Evolutionary conservation across 73 alveolate genomes (phyloP).

Genomic region (Effrenium voratum): DNA sequence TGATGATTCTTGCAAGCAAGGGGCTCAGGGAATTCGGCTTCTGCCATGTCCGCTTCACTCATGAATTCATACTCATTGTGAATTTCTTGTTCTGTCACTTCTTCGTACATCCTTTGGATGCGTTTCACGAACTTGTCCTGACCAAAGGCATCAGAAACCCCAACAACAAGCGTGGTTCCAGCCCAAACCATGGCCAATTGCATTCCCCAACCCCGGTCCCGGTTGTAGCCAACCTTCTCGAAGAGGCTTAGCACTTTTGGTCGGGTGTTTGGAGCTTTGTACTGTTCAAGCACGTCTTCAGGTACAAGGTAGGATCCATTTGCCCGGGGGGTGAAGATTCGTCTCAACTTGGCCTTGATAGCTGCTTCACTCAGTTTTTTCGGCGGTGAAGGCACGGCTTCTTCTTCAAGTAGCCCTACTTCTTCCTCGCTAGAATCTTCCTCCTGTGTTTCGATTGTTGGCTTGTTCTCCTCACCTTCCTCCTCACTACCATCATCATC

Average conservation of each 20-base stretch:
- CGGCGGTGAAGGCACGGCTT: background rate
- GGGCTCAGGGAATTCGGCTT: background rate
- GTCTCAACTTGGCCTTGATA: background rate
- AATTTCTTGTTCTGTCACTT: background rate
- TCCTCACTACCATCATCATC: background rate
- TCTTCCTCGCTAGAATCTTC: background rate
- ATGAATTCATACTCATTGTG: conserved; percentile 11
- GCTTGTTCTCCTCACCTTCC: background rate
- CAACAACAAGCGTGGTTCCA: no score
- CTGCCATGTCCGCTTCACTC: background rate
- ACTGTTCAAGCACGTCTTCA: background rate
- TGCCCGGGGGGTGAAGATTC: background rate
- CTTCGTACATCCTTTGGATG: background rate
- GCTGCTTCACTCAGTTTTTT: background rate
- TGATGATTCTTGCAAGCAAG: background rate
- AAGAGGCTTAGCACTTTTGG: background rate
- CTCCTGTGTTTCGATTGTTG: background rate
- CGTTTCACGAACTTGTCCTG: background rate
- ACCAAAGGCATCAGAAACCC: no score
- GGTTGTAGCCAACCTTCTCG: background rate
- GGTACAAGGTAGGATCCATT: background rate
- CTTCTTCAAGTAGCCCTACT: background rate
- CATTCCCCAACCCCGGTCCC: background rate
- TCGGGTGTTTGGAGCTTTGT: background rate
- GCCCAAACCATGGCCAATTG: no score